phyloP scores from a whole-genome alignment of 768 basidiomycete genomes.

The Pisolithus albus region DNA sequence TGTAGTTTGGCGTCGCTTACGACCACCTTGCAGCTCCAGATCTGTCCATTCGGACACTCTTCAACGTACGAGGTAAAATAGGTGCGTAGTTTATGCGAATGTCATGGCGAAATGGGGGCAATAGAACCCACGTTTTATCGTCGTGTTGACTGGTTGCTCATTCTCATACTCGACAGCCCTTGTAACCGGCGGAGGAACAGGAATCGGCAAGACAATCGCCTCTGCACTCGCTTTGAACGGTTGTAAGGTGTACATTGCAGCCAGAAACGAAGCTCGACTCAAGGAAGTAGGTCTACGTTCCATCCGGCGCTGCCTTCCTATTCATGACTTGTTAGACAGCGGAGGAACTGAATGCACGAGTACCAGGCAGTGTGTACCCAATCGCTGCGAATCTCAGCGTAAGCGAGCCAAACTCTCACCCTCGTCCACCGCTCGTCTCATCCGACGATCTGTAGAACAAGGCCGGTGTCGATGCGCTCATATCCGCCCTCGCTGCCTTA shows the following conservation, averaged over 20 bases:
- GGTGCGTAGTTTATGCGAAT: conserved; percentile 31
- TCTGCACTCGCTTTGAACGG: conserved; percentile 78
- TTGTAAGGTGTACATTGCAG: conserved; percentile 84
- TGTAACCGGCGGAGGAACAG: conserved; percentile 78
- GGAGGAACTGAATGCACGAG: conserved; percentile 52
- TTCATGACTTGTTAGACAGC: conserved; percentile 31
- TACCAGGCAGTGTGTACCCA: conserved; percentile 60
- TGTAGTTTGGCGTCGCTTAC: background rate
- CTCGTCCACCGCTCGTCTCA: background rate
- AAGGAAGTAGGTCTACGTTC: conserved; percentile 47
- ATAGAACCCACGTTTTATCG: background rate
- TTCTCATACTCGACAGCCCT: conserved; percentile 41
- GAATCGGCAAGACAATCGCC: conserved; percentile 82
- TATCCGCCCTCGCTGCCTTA: conserved; percentile 57
- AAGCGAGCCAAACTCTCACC: conserved; percentile 23
- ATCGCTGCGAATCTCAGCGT: conserved; percentile 71
- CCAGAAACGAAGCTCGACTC: conserved; percentile 72
- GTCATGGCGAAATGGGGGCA: background rate
- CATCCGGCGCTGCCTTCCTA: no score
- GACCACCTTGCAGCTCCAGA: conserved; percentile 24
- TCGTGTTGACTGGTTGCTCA: background rate
- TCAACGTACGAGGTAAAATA: conserved; percentile 57
- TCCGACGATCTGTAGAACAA: conserved; percentile 44
- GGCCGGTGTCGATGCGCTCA: conserved; percentile 71
- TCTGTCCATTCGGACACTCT: conserved; percentile 44